Conservation (phyloP, 306 rosid genomes). For the Quercus cerris region DNA sequence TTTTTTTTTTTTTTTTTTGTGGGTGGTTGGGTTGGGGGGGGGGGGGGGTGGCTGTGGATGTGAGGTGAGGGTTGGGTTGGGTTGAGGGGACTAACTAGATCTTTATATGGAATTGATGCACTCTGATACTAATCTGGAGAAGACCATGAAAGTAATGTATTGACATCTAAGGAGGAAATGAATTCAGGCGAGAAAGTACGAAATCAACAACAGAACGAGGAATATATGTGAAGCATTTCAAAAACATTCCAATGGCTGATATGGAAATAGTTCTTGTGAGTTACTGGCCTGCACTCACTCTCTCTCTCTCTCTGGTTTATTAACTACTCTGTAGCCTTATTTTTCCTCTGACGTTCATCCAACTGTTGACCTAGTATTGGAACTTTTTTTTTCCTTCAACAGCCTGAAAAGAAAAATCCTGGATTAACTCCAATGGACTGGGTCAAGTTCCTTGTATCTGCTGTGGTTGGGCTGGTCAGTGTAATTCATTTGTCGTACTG, state of each 20-base stretch:
- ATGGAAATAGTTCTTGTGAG: slow-evolving; percentile 96
- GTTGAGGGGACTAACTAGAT: not conserved
- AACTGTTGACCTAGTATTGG: slow-evolving; percentile 21
- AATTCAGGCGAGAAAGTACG: slow-evolving; percentile 59
- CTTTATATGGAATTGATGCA: not conserved
- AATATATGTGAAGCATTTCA: slow-evolving; percentile 85
- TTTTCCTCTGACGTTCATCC: slow-evolving; percentile 1
- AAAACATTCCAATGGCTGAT: slow-evolving; percentile 92
- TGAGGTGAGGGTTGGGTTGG: too few relatives aligned
- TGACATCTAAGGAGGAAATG: slow-evolving; percentile 35
- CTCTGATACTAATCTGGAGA: not conserved
- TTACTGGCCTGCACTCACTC: slow-evolving; percentile 13
- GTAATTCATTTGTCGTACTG: slow-evolving; percentile 1
- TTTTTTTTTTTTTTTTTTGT: too few relatives aligned
- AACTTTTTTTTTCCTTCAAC: slow-evolving; percentile 34
- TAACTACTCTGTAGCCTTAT: not conserved
- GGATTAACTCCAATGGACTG: slow-evolving; percentile 99
- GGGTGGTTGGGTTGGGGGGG: not conserved
- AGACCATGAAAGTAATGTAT: not conserved
- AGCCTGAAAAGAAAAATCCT: slow-evolving; percentile 98
- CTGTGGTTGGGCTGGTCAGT: slow-evolving; percentile 91
- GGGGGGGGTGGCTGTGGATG: not conserved
- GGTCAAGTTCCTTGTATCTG: slow-evolving; percentile 87
- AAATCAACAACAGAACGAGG: slow-evolving; percentile 55
- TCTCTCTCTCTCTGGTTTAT: not conserved